Base-by-base conservation (phyloP, 1,284 basidiomycete species). In the Singerocomus rubriflavus region DNA sequence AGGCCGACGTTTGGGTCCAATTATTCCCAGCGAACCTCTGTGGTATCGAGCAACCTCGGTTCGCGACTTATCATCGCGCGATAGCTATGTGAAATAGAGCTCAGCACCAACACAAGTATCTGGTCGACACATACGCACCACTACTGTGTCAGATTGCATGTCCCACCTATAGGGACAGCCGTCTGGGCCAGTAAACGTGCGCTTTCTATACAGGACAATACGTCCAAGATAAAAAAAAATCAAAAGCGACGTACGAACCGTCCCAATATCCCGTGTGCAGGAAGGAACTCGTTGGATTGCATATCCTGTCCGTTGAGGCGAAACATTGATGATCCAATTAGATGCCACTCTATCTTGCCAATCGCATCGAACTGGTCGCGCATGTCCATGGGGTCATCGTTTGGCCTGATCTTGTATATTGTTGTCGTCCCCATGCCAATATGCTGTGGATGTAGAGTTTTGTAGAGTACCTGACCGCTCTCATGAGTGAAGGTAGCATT, bases 1-100 rank as follows among this genome's bases (percentile, higher is more conserved):
- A 0, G 71, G 55, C 5, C 53, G 58, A 37, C 55, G 56, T 31
- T 54, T 60, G 6, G 54, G 50, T 21, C 61, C 61, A 8, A 57
- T 43, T 34, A 67, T 55, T 9, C 58, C 57, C 7, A 57, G 21
- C 0, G 58, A 46, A 25, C 59, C 32, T 43, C 58, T 54, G 35
- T 65, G 58, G 27, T 63, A 71, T 25, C 64, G 56, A 10, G 67
- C 71, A 2, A 73, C 46, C 44, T 67, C 54, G 9, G 44, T 46
- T 9, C 46, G 49, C 17, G 51, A 36, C 8, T 1, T 40, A 1
- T 68, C 56, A 27, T 63, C 46, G 7, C 50, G 56, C 1, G 57
- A 60, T 14, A 68, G 27, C 65, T 66, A 37, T n/a, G 21, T 21
- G 1, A 11, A 43, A 13, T 4, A 38, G 9, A 13, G 51, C 7